Evolutionary conservation across 106 monocot genomes (phyloP).

Genomic region (Apostasia ramifera): DNA sequence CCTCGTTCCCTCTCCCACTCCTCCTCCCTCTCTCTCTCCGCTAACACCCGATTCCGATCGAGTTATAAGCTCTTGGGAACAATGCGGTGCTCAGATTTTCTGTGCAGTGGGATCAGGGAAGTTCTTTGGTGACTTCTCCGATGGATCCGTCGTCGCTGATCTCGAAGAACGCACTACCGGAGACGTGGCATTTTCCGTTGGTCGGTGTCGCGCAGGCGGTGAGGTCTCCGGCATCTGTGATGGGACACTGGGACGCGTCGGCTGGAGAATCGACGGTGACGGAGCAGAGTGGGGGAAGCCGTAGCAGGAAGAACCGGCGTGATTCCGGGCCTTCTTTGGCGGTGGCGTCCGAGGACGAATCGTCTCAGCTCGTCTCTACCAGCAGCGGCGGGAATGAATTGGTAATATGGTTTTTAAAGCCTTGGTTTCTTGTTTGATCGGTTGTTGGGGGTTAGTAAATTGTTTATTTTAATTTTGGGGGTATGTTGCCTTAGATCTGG

Average conservation of each 20-base stretch:
- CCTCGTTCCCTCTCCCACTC: slow-evolving; percentile 13
- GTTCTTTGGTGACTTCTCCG: not conserved
- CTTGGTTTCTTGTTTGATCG: no score
- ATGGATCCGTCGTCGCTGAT: slow-evolving; percentile 44
- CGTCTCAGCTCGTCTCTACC: slow-evolving; percentile 62
- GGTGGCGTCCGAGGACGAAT: slow-evolving; percentile 51
- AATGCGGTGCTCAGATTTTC: not conserved
- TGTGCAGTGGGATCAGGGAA: slow-evolving; percentile 1
- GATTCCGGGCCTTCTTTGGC: not conserved
- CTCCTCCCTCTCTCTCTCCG: not conserved
- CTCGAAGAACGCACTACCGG: slow-evolving; percentile 10
- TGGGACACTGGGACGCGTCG: slow-evolving; percentile 22
- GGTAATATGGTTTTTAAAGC: slow-evolving; percentile 13
- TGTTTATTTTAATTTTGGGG: no score
- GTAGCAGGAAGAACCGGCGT: slow-evolving; percentile 27
- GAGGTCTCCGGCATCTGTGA: not conserved
- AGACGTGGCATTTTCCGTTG: slow-evolving; percentile 34
- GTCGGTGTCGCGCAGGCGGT: not conserved
- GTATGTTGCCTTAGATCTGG: no score
- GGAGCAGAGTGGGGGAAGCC: slow-evolving; percentile 40
- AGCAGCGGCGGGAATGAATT: slow-evolving; percentile 65
- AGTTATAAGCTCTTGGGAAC: not conserved
- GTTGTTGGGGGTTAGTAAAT: no score
- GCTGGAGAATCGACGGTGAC: slow-evolving; percentile 52
- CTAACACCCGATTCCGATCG: not conserved